phyloP scores from a whole-genome alignment of 2,329 filamentous ascomycete species.

The Pseudocercospora ulei region DNA sequence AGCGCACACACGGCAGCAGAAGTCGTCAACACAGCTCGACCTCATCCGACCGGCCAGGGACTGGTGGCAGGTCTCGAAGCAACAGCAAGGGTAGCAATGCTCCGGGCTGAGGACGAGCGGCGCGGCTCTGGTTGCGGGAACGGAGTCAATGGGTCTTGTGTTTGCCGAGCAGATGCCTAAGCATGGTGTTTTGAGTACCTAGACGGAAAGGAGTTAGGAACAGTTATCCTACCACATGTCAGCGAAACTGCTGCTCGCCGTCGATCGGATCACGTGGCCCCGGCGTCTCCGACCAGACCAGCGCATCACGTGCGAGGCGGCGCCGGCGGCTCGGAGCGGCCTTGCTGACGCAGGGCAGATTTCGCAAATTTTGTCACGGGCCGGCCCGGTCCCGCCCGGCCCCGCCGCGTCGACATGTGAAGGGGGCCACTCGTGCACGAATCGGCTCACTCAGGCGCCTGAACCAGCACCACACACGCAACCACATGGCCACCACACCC shows the following conservation, averaged over 20 bases:
- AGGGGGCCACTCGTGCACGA: too few species aligned
- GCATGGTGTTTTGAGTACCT: conserved; percentile 24
- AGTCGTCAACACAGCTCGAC: conserved; percentile 17
- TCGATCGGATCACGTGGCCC: too few species aligned
- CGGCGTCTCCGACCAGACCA: too few species aligned
- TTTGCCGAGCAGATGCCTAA: conserved; percentile 10
- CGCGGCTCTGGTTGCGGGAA: too few species aligned
- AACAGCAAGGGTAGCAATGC: conserved; percentile 19
- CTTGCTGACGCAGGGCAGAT: conserved; percentile 4
- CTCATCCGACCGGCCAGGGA: conserved; percentile 10
- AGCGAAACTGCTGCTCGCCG: conserved; percentile 6
- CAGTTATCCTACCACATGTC: conserved; percentile 20
- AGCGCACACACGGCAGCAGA: conserved; percentile 23
- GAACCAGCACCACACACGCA: too few species aligned
- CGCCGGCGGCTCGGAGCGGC: background rate
- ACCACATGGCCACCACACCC: conserved; percentile 12
- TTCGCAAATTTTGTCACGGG: conserved; percentile 3
- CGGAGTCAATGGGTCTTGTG: too few species aligned
- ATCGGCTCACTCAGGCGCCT: too few species aligned
- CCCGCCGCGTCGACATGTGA: conserved; percentile 11
- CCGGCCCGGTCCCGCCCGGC: too few species aligned
- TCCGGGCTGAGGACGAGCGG: conserved; percentile 13
- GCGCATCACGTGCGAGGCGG: background rate
- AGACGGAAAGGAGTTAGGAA: conserved; percentile 21
- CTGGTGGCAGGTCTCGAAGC: conserved; percentile 21